Conservation (phyloP, 1,284 basidiomycete genomes). For the Amylostereum chailletii region DNA sequence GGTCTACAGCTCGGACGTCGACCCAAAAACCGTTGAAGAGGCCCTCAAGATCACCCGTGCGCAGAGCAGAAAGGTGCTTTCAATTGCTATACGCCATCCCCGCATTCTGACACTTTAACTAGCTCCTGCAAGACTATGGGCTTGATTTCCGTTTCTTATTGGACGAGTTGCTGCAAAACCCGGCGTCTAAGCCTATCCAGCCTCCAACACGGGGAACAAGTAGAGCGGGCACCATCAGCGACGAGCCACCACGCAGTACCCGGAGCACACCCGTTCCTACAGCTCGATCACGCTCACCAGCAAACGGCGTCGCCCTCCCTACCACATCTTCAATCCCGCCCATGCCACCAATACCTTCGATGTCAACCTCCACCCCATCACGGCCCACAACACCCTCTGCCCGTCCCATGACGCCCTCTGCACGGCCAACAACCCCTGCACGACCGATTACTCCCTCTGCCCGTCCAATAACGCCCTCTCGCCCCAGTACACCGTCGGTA, state of each 20-base stretch:
- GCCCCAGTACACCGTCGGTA: conserved; percentile 5
- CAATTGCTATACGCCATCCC: neutral
- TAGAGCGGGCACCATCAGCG: neutral
- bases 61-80: conserved; percentile 72
- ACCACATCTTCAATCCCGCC: neutral
- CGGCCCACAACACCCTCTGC: neutral
- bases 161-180: conserved; percentile 50
- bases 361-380: neutral
- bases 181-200: conserved; percentile 8
- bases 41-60: conserved; percentile 66
- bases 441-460: conserved; percentile 4
- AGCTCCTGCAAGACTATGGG: conserved; percentile 87
- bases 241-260: conserved; percentile 1
- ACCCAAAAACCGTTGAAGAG: conserved; percentile 61
- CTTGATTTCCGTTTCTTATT: conserved; percentile 88
- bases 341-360: too few species aligned
- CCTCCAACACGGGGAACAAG: neutral
- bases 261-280: neutral
- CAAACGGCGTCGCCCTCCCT: neutral
- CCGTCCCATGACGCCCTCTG: neutral
- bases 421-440: neutral
- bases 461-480: conserved; percentile 2
- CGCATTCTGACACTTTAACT: neutral
- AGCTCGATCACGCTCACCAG: neutral
- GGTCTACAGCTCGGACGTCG: conserved; percentile 79